A percentile compares a stretch with the other conserved stretches of the same genome.
These are phyloP conservation scores for Candolleomyces aberdarensis DNA, from an alignment of 768 basidiomycete genomes.

Conservation along the genomic window DNA sequence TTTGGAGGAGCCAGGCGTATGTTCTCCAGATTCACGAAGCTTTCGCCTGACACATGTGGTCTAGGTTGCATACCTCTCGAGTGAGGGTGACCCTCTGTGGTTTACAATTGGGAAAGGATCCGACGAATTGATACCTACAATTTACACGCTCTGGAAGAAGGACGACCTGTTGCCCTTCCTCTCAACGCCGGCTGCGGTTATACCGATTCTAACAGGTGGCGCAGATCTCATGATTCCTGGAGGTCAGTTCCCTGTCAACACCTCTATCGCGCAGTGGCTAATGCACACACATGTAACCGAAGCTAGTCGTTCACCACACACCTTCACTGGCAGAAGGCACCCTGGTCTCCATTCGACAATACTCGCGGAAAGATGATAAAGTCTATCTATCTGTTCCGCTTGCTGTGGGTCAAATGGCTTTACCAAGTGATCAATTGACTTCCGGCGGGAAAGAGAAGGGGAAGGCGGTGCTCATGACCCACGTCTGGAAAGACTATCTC, in stretches of 20 bases:
- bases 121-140: slow-evolving; percentile 71
- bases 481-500: slow-evolving; percentile 74
- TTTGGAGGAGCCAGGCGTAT: slow-evolving; percentile 62
- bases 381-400: slow-evolving; percentile 53
- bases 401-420: slow-evolving; percentile 73
- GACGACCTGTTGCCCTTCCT: slow-evolving; percentile 64
- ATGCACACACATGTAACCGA: slow-evolving; percentile 21
- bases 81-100: slow-evolving; percentile 73
- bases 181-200: slow-evolving; percentile 68
- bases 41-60: not conserved
- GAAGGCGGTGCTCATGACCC: slow-evolving; percentile 71
- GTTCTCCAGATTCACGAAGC: slow-evolving; percentile 15
- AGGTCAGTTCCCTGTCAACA: slow-evolving; percentile 41
- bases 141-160: slow-evolving; percentile 80
- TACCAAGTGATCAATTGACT: slow-evolving; percentile 46
- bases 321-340: slow-evolving; percentile 40
- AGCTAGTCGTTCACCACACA: slow-evolving; percentile 59
- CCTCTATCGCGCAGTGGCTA: not conserved
- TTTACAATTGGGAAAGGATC: slow-evolving; percentile 68
- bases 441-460: slow-evolving; percentile 53
- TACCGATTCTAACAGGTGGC: slow-evolving; percentile 70
- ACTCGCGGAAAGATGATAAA: slow-evolving; percentile 29
- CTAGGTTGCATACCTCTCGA: slow-evolving; percentile 59
- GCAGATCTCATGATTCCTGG: slow-evolving; percentile 90
- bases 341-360: slow-evolving; percentile 63